Conservation (phyloP, 805 yeast genomes). For the Sugiyamaella valdiviana region DNA sequence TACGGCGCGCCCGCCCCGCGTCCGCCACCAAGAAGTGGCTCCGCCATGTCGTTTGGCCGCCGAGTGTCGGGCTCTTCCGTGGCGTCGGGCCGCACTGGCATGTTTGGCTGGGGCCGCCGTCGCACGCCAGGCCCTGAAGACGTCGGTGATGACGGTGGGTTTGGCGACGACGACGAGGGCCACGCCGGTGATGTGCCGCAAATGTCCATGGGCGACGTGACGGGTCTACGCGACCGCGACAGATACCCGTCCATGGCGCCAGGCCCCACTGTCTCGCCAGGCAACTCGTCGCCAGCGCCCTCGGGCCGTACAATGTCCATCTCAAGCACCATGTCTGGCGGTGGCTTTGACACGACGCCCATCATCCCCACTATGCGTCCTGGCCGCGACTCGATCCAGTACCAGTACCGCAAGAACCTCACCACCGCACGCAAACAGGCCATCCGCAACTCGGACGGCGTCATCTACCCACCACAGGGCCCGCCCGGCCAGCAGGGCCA, state of each 20-base stretch:
- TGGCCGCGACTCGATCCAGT: slow-evolving; percentile 6
- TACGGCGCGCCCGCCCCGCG: slow-evolving; percentile 6
- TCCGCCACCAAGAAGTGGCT: slow-evolving; percentile 8
- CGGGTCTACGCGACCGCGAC: slow-evolving; percentile 30
- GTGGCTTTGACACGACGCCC: slow-evolving; percentile 33
- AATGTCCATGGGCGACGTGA: slow-evolving; percentile 21
- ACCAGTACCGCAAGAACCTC: slow-evolving; percentile 22
- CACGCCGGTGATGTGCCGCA: slow-evolving; percentile 21
- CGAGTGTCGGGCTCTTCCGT: slow-evolving; percentile 15
- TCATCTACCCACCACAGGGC: background rate
- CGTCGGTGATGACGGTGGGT: slow-evolving; percentile 15
- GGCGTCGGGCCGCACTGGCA: slow-evolving; percentile 16
- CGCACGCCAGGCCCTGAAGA: slow-evolving; percentile 11
- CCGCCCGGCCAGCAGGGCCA: slow-evolving; percentile 4
- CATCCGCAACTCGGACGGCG: slow-evolving; percentile 19
- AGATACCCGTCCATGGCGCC: slow-evolving; percentile 29
- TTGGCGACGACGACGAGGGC: slow-evolving; percentile 26
- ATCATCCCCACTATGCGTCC: slow-evolving; percentile 29
- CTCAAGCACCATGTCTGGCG: slow-evolving; percentile 24
- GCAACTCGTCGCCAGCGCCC: slow-evolving; percentile 1
- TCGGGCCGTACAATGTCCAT: slow-evolving; percentile 28
- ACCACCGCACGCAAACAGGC: slow-evolving; percentile 18
- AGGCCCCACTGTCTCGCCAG: background rate
- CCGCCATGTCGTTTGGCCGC: slow-evolving; percentile 14
- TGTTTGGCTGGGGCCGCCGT: slow-evolving; percentile 21